These are phyloP conservation scores for Cicer cuneatum DNA, from an alignment of 306 rosid species.

Conservation along the genomic window DNA sequence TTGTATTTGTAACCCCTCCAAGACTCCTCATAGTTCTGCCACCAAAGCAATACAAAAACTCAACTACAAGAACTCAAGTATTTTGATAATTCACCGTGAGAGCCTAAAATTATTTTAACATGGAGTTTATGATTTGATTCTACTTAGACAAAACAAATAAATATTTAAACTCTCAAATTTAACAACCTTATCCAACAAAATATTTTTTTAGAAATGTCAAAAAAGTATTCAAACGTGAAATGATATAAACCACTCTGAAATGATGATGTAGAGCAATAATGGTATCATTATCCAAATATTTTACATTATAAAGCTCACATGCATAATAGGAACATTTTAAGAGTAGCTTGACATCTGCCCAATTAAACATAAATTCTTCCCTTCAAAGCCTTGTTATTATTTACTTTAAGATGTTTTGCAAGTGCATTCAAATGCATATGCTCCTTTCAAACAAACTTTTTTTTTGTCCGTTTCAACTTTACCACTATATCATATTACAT, in stretches of 20 bases:
- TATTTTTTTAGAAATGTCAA: too few species aligned
- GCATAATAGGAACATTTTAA: conserved; percentile 31
- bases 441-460: conserved; percentile 14
- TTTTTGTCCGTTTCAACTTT: conserved; percentile 31
- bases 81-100: too few species aligned
- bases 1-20: too few species aligned
- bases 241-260: background rate
- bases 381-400: background rate
- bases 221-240: background rate
- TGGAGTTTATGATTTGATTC: too few species aligned
- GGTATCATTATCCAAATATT: conserved; percentile 18
- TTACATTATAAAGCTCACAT: conserved; percentile 35
- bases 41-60: too few species aligned
- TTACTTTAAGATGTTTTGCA: conserved; percentile 20
- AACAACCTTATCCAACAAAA: too few species aligned
- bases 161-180: too few species aligned
- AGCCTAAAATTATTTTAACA: too few species aligned
- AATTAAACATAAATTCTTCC: conserved; percentile 36
- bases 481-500: conserved; percentile 30
- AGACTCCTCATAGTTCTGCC: too few species aligned
- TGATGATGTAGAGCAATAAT: background rate
- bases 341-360: background rate
- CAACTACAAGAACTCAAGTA: too few species aligned
- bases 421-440: conserved; percentile 34
- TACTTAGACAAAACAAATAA: too few species aligned